Evolutionary conservation across 805 yeast genomes (phyloP).

Genomic region (Candida yuanshanica): DNA sequence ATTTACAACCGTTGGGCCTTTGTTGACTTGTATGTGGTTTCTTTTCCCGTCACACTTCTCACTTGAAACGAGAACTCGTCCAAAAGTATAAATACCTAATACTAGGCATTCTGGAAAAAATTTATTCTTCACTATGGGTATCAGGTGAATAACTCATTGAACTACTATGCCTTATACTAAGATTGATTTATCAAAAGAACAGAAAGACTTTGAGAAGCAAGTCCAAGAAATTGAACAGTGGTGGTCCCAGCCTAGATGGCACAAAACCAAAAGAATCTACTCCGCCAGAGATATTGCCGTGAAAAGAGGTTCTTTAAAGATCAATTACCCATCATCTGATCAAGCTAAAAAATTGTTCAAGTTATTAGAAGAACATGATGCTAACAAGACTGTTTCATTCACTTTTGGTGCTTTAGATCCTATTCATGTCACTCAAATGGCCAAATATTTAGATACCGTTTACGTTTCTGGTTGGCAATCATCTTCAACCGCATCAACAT

Average conservation of each 20-base stretch:
- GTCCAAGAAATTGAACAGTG: slow-evolving; percentile 72
- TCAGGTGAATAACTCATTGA: neutral
- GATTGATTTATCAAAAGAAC: slow-evolving; percentile 18
- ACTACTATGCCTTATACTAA: slow-evolving; percentile 5
- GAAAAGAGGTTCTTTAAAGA: slow-evolving; percentile 77
- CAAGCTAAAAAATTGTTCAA: slow-evolving; percentile 80
- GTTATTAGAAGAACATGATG: slow-evolving; percentile 66
- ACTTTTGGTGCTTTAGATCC: slow-evolving; percentile 97
- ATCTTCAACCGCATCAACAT: slow-evolving; percentile 94
- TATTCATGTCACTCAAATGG: slow-evolving; percentile 94
- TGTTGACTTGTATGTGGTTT: neutral
- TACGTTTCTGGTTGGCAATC: slow-evolving; percentile 99
- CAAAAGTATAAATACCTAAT: slow-evolving; percentile 3
- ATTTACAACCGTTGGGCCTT: too few species aligned
- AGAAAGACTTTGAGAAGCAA: slow-evolving; percentile 34
- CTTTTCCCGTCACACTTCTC: neutral
- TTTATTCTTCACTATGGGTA: too few species aligned
- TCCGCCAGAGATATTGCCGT: slow-evolving; percentile 82
- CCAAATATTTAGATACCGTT: slow-evolving; percentile 85
- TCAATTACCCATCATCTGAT: slow-evolving; percentile 66
- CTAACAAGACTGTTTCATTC: slow-evolving; percentile 68
- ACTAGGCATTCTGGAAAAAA: too few species aligned
- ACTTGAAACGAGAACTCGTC: neutral
- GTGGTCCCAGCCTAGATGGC: slow-evolving; percentile 96
- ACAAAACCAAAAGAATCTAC: slow-evolving; percentile 79